Base-by-base conservation (phyloP, 768 basidiomycete genomes). In the Auriscalpium microsporum region DNA sequence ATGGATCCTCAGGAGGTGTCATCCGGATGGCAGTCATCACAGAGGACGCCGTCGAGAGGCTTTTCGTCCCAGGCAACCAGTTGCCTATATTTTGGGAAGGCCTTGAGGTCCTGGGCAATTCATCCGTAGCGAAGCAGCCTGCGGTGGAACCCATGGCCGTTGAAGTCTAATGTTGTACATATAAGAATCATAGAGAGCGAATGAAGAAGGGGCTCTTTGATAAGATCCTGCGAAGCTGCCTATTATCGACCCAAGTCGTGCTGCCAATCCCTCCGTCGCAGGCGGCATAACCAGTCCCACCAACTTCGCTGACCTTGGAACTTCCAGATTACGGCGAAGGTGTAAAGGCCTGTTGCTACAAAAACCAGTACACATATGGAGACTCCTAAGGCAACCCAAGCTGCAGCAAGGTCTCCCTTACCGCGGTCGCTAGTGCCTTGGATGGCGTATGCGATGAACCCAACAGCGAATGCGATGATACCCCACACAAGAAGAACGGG, bases 21-120 rank as follows among this genome's bases (percentile, higher is more conserved):
- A 93, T 99, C 62, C 88, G 96, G 46, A 91, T 98, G 90, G 91
- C 90, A 64, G 89, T 99, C 35, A 97, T 98, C 70, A 94, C 90
- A 8, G 85, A 94, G 69, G 90, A 86, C 51, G 83, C 83, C 17
- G 94, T 96, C 14, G 93, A 98, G 74, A 76, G 95, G 58, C 66
- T 94, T 60, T 99, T 99, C 67, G 80, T 97, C 2, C 91, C 94
- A 10, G 95, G 94, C 2, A 78, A 95, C 69, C 75, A 92, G 64
- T 78, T 97, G 48, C 94, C 93, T 45, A 83, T 73, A 64, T 94
- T 94, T 75, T 94, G 91, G 91, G 84, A 90, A 67, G 90, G 90
- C 47, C 80, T 76, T 50, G 88, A 90, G 58, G 82, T 92, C 5
- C 69, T 90, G 1, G 75, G 78, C 6, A 65, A 65, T 45, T 66